Base-by-base conservation (phyloP, 495 filamentous ascomycete species). In the Aspergillus affinis region DNA sequence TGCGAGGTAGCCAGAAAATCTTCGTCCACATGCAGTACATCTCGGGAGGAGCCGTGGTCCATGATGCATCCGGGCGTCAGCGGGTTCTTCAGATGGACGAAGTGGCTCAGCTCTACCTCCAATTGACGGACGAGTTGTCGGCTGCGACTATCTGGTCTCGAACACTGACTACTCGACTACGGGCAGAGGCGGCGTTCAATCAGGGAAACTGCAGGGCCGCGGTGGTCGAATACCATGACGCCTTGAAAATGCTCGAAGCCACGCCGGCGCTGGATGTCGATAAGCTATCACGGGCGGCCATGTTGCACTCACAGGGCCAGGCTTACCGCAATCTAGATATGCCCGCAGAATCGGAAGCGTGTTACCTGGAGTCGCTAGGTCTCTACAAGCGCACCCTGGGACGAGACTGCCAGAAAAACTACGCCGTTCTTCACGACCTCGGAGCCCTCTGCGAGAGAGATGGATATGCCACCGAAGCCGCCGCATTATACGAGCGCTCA, bases 401-500 rank as follows among this genome's bases (percentile, higher is more conserved):
- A 4, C 68, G 70, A 30, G 70, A 73, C 46, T 60, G 67, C 26
- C 55, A 61, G 9, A 66, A 67, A 12, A 73, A 69, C 26, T 73
- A 66, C 50, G 49, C 63, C 17, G 54, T 71, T 7, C 52, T 73
- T 0, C 65, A 71, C 29, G 70, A 71, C 51, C 55, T 73, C 0
- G 70, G 65, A 3, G 61, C 59, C 9, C 65, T 73, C 7, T 73
- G 65, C 30, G 70, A 68, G 50, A 64, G 58, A 51, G 70, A 71
- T 36, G 70, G 70, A 3, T 71, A 71, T 49, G 66, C 70, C 23
- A 71, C 66, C 6, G 68, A 73, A 61, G 70, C 70, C 44, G 61
- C 68, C 4, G 68, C 68, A 19, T 49, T 73, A 6, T 73, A 69
- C 45, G 68, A 73, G 51, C 65, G 70, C 18, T 70, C 69, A 45